These are phyloP conservation scores for Trichoderma virens DNA, from an alignment of 495 filamentous ascomycete species.

Conservation along the genomic window DNA sequence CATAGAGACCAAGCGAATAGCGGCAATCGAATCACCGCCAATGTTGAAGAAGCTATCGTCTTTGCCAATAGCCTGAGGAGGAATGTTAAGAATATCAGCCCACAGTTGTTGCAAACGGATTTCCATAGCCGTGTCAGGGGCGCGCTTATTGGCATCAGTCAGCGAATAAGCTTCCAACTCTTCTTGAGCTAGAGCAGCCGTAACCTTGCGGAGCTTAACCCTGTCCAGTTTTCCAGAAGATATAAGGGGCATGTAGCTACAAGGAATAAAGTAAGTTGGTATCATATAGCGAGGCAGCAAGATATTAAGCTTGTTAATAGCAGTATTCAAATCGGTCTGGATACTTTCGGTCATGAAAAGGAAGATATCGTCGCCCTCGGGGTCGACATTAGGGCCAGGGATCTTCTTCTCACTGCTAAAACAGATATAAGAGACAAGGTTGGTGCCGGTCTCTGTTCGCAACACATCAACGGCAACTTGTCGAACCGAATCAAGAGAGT, in stretches of 20 bases:
- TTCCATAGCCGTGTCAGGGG: neutral
- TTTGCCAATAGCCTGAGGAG: constrained; percentile 25
- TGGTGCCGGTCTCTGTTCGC: constrained; percentile 20
- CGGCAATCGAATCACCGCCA: constrained; percentile 10
- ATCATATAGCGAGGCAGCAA: constrained; percentile 17
- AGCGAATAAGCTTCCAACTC: constrained; percentile 30
- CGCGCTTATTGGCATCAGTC: constrained; percentile 16
- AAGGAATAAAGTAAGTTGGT: constrained; percentile 14
- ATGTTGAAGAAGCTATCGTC: constrained; percentile 45
- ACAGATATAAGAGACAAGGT: constrained; percentile 32
- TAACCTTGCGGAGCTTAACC: constrained; percentile 35
- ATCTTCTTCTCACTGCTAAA: constrained; percentile 9
- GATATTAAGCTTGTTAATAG: neutral
- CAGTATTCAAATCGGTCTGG: neutral
- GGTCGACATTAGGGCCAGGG: neutral
- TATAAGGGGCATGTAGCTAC: constrained; percentile 21
- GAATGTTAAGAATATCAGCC: neutral
- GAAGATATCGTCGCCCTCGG: neutral
- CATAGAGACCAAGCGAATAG: constrained; percentile 1
- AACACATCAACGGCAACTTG: constrained; percentile 15
- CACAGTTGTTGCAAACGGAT: neutral
- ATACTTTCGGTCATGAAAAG: neutral
- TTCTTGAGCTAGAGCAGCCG: constrained; percentile 28
- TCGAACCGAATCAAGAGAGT: constrained; percentile 20
- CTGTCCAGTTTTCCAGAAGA: constrained; percentile 49